phyloP scores from a whole-genome alignment of 148 eudicot genomes.

The Drosera capensis region DNA sequence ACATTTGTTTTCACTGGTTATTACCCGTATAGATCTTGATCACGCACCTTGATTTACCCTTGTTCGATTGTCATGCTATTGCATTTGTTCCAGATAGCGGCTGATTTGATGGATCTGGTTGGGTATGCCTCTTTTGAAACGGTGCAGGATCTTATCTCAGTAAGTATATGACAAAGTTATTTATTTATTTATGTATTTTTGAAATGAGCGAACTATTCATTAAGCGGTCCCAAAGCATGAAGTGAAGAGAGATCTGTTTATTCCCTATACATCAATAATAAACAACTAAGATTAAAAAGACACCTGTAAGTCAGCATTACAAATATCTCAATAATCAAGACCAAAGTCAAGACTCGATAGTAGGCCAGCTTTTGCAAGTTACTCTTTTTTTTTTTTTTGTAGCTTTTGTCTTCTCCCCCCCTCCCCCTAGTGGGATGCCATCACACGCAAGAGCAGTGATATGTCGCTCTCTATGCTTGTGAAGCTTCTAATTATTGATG shows the following conservation, averaged over 20 bases:
- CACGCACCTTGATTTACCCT: slow-evolving; percentile 1
- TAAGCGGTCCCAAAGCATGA: too few species aligned
- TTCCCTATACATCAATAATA: too few species aligned
- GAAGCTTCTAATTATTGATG: slow-evolving; percentile 64
- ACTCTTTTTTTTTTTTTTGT: too few species aligned
- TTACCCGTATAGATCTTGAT: slow-evolving; percentile 1
- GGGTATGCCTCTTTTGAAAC: slow-evolving; percentile 86
- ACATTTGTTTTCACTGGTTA: not conserved
- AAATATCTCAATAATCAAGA: too few species aligned
- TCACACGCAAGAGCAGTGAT: slow-evolving; percentile 69
- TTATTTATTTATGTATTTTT: not conserved
- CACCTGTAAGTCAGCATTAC: too few species aligned
- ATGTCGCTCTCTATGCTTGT: slow-evolving; percentile 60
- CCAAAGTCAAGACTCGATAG: too few species aligned
- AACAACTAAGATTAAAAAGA: too few species aligned
- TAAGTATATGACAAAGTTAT: slow-evolving; percentile 14
- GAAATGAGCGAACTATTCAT: too few species aligned
- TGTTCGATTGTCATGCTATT: not conserved
- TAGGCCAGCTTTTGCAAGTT: too few species aligned
- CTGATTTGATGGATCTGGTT: slow-evolving; percentile 88
- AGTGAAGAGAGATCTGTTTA: too few species aligned
- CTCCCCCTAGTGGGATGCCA: slow-evolving; percentile 79
- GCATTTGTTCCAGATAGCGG: slow-evolving; percentile 57
- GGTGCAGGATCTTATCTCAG: slow-evolving; percentile 81
- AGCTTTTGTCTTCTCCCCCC: too few species aligned